Evolutionary conservation across 306 rosid genomes (phyloP).

Genomic region (Lupinus albus): DNA sequence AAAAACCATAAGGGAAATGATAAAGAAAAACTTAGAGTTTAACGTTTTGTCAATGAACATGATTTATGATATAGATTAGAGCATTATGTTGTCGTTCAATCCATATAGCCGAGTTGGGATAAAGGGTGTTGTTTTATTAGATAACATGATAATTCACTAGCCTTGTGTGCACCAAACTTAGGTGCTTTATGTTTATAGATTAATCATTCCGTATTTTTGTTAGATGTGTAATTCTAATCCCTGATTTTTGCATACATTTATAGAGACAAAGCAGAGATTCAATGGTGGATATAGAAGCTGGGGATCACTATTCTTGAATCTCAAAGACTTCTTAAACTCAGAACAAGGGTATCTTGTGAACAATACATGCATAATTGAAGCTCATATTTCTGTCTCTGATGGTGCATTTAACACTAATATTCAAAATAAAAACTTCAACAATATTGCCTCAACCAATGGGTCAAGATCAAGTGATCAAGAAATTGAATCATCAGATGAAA

Average conservation of each 20-base stretch:
- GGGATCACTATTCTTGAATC: conserved; percentile 78
- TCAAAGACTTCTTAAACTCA: conserved; percentile 65
- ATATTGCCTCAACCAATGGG: neutral
- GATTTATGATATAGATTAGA: too few relatives aligned
- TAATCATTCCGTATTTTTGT: neutral
- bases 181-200: too few relatives aligned
- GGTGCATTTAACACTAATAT: neutral
- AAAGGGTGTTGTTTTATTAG: too few relatives aligned
- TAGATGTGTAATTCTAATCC: neutral
- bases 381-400: conserved; percentile 59
- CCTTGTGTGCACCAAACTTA: too few relatives aligned
- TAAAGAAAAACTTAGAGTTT: too few relatives aligned
- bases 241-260: conserved; percentile 6
- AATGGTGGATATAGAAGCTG: conserved; percentile 82
- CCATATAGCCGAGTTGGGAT: too few relatives aligned
- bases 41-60: too few relatives aligned
- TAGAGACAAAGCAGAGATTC: conserved; percentile 83
- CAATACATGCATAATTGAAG: conserved; percentile 70
- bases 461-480: conserved; percentile 2
- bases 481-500: conserved; percentile 30
- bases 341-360: conserved; percentile 71
- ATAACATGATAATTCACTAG: too few relatives aligned
- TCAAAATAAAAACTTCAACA: neutral
- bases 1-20: too few relatives aligned
- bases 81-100: too few relatives aligned